These are phyloP conservation scores for Mycena kentingensis DNA, from an alignment of 768 basidiomycete genomes.

Conservation along the genomic window DNA sequence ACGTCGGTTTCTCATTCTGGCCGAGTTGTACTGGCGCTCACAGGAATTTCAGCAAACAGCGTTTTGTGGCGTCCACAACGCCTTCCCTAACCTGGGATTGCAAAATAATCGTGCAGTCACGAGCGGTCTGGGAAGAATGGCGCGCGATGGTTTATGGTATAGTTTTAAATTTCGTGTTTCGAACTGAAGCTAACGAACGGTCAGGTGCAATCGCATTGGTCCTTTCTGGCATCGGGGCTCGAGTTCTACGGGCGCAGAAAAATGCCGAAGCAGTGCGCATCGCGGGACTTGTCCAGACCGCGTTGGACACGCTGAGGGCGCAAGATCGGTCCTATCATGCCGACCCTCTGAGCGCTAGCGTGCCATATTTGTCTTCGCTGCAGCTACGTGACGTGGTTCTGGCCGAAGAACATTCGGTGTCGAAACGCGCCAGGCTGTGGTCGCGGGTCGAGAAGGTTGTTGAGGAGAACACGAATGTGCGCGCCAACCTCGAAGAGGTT, in stretches of 20 bases:
- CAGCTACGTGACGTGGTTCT: slow-evolving; percentile 88
- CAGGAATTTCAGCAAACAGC: slow-evolving; percentile 55
- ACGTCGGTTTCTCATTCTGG: slow-evolving; percentile 30
- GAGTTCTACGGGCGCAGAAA: slow-evolving; percentile 50
- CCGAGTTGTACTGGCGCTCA: slow-evolving; percentile 10
- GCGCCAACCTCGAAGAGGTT: slow-evolving; percentile 81
- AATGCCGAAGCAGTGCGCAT: slow-evolving; percentile 65
- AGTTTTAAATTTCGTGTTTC: background rate
- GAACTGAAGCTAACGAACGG: background rate
- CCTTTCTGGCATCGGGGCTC: slow-evolving; percentile 33
- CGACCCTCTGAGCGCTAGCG: slow-evolving; percentile 74
- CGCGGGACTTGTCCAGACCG: slow-evolving; percentile 73
- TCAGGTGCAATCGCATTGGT: slow-evolving; percentile 37
- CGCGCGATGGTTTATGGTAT: slow-evolving; percentile 63
- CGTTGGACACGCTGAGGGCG: slow-evolving; percentile 76
- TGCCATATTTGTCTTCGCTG: slow-evolving; percentile 79
- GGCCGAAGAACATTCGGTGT: slow-evolving; percentile 76
- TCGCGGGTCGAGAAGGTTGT: slow-evolving; percentile 80
- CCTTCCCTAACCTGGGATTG: slow-evolving; percentile 70
- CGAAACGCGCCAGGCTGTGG: slow-evolving; percentile 71
- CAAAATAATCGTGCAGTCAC: slow-evolving; percentile 60
- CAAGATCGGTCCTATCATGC: slow-evolving; percentile 83
- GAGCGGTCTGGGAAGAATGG: slow-evolving; percentile 72
- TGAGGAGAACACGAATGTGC: slow-evolving; percentile 89
- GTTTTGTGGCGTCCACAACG: slow-evolving; percentile 75